A percentile compares a stretch with the other conserved stretches of the same genome.
These are phyloP conservation scores for Stachybotrys elegans DNA, from an alignment of 2,329 filamentous ascomycete genomes.

Conservation along the genomic window DNA sequence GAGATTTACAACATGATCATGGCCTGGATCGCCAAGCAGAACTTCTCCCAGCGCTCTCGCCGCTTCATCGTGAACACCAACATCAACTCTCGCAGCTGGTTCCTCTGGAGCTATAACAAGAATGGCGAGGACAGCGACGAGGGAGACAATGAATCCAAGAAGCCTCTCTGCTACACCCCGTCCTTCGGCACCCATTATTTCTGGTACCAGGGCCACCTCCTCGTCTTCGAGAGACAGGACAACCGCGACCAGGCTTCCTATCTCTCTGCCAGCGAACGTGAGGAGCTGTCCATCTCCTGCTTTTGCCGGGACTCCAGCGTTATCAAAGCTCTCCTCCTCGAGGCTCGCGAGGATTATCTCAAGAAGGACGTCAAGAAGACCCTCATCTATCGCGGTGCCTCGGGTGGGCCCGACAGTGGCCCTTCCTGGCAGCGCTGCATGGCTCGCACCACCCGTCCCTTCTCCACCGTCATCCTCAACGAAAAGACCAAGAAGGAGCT, in stretches of 20 bases:
- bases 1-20: conserved; percentile 70
- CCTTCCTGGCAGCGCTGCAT: conserved; percentile 58
- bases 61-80: conserved; percentile 62
- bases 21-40: conserved; percentile 61
- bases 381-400: conserved; percentile 57
- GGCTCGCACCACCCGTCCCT: conserved; percentile 53
- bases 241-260: conserved; percentile 37
- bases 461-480: conserved; percentile 61
- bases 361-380: conserved; percentile 58
- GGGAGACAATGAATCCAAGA: conserved; percentile 34
- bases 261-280: conserved; percentile 43
- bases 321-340: conserved; percentile 57
- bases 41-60: conserved; percentile 54
- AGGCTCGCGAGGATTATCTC: conserved; percentile 50
- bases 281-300: conserved; percentile 56
- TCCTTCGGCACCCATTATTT: conserved; percentile 64
- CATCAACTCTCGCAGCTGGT: conserved; percentile 47
- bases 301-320: conserved; percentile 56
- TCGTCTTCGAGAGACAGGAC: conserved; percentile 52
- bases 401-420: conserved; percentile 33
- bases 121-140: conserved; percentile 40
- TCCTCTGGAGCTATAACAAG: conserved; percentile 38
- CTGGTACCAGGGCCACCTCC: conserved; percentile 54
- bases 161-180: conserved; percentile 58
- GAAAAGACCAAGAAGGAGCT: conserved; percentile 55